phyloP scores from a whole-genome alignment of 73 alveolate species.

The Paramecium sonneborni region DNA sequence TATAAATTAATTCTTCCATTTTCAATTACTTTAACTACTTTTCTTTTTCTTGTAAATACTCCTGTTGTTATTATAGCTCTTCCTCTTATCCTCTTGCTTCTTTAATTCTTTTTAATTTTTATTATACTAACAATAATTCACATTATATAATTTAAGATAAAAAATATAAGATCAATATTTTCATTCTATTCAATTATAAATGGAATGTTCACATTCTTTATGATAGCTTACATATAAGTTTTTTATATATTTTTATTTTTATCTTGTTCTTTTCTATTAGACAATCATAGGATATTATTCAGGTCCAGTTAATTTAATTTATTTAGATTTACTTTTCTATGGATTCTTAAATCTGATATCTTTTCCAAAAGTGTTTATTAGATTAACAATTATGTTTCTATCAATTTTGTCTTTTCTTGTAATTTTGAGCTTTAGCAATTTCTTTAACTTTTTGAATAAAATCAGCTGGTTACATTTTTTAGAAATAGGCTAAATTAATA shows the following conservation, averaged over 20 bases:
- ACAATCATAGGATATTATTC: constrained; percentile 14
- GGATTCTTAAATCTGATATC: constrained; percentile 62
- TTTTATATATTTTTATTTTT: not conserved
- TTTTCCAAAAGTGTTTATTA: constrained; percentile 12
- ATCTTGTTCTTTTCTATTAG: not conserved
- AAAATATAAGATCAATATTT: not conserved
- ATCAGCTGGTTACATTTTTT: constrained; percentile 44
- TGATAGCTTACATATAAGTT: not conserved
- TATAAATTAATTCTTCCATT: not conserved
- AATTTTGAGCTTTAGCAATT: not conserved
- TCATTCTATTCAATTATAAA: not conserved
- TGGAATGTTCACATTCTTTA: not conserved
- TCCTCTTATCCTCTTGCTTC: not conserved
- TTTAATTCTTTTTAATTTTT: not conserved
- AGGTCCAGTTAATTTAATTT: not conserved
- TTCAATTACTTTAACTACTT: not conserved
- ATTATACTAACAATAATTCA: not conserved
- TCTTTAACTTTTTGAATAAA: constrained; percentile 52
- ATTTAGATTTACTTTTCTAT: not conserved
- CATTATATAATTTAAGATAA: not conserved
- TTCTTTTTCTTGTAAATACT: not conserved
- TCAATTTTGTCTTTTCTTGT: not conserved
- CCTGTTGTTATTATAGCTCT: not conserved
- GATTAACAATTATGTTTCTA: not conserved
- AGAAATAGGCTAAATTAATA: constrained; percentile 15